Percentiles rank a stretch among this genome's conserved stretches.
These are phyloP conservation scores for Tylopilus balloui DNA, from an alignment of 768 basidiomycete species.

Conservation along the genomic window DNA sequence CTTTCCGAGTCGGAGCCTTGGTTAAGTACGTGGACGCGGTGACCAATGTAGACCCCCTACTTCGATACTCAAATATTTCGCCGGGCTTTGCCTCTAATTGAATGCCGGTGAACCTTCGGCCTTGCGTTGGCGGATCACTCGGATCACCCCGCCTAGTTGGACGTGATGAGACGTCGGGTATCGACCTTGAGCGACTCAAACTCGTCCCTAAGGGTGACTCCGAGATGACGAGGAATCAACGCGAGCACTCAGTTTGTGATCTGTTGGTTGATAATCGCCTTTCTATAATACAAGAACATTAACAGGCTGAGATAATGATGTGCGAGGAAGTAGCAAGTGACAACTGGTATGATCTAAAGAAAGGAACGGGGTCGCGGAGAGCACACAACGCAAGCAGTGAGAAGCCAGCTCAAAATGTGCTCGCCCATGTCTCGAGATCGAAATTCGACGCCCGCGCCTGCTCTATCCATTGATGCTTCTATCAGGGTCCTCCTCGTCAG, in stretches of 20 bases:
- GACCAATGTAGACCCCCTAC: too few relatives aligned
- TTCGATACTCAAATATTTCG: too few relatives aligned
- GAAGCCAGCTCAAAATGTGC: slow-evolving; percentile 50
- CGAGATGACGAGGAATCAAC: not conserved
- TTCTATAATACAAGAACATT: slow-evolving; percentile 32
- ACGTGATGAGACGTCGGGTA: too few relatives aligned
- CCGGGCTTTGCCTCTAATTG: too few relatives aligned
- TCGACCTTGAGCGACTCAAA: too few relatives aligned
- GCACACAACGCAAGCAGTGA: slow-evolving; percentile 11
- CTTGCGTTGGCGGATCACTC: too few relatives aligned
- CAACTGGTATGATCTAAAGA: slow-evolving; percentile 24
- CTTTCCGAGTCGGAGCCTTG: too few relatives aligned
- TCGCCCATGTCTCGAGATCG: slow-evolving; percentile 79
- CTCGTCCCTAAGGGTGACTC: not conserved
- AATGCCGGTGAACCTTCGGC: too few relatives aligned
- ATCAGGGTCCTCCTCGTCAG: slow-evolving; percentile 10
- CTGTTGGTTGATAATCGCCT: slow-evolving; percentile 2
- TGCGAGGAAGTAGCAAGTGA: slow-evolving; percentile 28
- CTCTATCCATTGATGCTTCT: slow-evolving; percentile 78
- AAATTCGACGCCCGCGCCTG: slow-evolving; percentile 54
- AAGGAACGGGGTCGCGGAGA: slow-evolving; percentile 3
- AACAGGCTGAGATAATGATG: slow-evolving; percentile 29
- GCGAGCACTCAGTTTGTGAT: not conserved
- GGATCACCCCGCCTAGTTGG: too few relatives aligned
- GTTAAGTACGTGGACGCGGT: too few relatives aligned